Base-by-base conservation (phyloP, 2,329 filamentous ascomycete species). In the Aspergillus vadensis region DNA sequence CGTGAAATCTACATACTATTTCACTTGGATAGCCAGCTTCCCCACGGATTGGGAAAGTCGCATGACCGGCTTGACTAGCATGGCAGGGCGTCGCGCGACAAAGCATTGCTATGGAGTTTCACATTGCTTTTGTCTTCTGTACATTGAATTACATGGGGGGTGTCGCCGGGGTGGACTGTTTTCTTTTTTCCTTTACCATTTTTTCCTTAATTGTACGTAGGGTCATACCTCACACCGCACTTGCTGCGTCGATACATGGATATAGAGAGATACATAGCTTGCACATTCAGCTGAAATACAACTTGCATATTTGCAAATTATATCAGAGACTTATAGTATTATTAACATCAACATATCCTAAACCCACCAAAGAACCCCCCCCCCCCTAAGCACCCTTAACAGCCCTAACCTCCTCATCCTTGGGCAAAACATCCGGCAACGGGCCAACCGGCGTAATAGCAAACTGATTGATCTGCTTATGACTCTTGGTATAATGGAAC, bases 381-480 rank as follows among this genome's bases (percentile, higher is more conserved):
- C 25, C 25, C 32, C 52, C 60, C 38, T 56, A 60, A 53, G 47
- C 57, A n/a, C 25, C 65, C 61, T 60, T 63, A 44, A 69, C 72
- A 57, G 71, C 73, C 48, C 57, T 66, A 51, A 97, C 91, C 80
- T 97, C 93, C 69, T 95, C 86, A 44, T 89, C 89, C 69, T 90
- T 79, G 4, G 85, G 85, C 77, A 97, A 70, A 63, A 99, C 89
- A 78, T 96, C 85, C 41, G 93, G 93, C 71, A 92, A 69, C 5
- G 95, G 94, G 0, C 94, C 94, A 15, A 96, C 73, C 1, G 94
- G 93, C 23, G 92, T 94, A 72, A 99, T 96, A 41, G 82, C 78
- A 74, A 82, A 83, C 50, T 72, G 85, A 72, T 89, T 89, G 67
- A 89, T 88, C 76, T 88, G 86, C 66, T 74, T 79, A 74, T 88